Conservation (phyloP, 1,139 yeast genomes). For the Taiozyma onychis region DNA sequence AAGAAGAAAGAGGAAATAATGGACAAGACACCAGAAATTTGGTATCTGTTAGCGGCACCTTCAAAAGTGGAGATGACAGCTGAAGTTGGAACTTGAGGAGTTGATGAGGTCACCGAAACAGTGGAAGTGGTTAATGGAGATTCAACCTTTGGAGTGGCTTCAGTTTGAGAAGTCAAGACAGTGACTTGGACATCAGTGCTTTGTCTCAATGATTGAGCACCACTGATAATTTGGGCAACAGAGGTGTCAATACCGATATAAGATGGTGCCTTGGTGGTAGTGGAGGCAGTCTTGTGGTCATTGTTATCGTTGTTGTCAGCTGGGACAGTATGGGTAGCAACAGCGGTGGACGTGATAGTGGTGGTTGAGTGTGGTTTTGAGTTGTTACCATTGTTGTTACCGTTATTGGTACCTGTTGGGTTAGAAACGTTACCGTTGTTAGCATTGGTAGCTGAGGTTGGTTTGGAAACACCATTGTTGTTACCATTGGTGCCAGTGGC, state of each 20-base stretch:
- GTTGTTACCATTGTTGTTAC: not conserved
- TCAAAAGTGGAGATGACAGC: conserved; percentile 3
- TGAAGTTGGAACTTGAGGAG: not conserved
- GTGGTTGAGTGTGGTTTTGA: not conserved
- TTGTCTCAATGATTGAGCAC: not conserved
- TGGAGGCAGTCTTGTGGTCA: not conserved
- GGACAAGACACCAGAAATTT: not conserved
- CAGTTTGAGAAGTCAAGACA: not conserved
- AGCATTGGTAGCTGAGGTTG: not conserved
- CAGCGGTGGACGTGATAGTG: not conserved
- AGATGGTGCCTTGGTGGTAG: not conserved
- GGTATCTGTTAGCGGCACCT: conserved; percentile 1
- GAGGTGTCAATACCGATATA: conserved; percentile 18
- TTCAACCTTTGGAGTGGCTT: not conserved
- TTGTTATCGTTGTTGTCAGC: not conserved
- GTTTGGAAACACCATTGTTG: not conserved
- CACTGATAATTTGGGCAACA: not conserved
- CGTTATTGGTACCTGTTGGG: not conserved
- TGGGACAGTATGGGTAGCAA: not conserved
- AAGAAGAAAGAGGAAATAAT: not conserved
- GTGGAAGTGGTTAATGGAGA: not conserved
- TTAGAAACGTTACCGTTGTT: conserved; percentile 20
- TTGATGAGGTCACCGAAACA: not conserved
- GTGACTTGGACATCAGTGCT: not conserved
- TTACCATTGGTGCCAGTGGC: not conserved